These are phyloP conservation scores for Boletus coccyginus DNA, from an alignment of 768 basidiomycete genomes.

Conservation along the genomic window DNA sequence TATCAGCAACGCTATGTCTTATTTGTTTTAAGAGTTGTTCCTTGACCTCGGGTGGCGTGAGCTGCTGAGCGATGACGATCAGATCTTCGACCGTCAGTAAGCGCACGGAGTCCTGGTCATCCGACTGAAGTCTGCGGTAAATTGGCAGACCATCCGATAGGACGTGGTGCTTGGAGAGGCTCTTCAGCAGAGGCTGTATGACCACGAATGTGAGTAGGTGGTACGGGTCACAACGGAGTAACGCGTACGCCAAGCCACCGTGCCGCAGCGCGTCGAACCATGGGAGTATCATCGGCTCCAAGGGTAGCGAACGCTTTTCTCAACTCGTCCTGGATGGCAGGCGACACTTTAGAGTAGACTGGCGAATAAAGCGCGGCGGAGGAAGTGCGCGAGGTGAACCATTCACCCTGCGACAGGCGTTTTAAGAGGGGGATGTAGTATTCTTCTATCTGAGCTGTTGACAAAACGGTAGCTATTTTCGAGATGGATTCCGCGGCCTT, in stretches of 20 bases:
- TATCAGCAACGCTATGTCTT: constrained; percentile 84
- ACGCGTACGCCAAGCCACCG: constrained; percentile 90
- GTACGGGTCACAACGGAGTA: background rate
- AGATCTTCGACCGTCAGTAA: constrained; percentile 93
- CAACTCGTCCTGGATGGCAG: constrained; percentile 78
- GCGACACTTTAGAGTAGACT: constrained; percentile 78
- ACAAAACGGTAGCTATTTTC: constrained; percentile 78
- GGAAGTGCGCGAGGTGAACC: constrained; percentile 98
- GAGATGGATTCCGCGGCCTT: constrained; percentile 96
- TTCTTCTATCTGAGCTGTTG: constrained; percentile 78
- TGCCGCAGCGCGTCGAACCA: constrained; percentile 95
- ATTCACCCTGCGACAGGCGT: constrained; percentile 89
- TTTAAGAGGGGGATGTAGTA: constrained; percentile 89
- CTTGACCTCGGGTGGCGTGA: constrained; percentile 87
- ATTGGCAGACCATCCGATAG: constrained; percentile 86
- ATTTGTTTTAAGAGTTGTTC: constrained; percentile 87
- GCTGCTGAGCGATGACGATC: constrained; percentile 84
- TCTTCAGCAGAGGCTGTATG: constrained; percentile 70
- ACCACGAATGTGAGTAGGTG: constrained; percentile 11
- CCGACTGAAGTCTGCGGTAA: constrained; percentile 89
- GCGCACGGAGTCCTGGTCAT: constrained; percentile 98
- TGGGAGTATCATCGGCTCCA: constrained; percentile 93
- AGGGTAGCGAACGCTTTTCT: constrained; percentile 81
- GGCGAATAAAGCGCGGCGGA: constrained; percentile 91
- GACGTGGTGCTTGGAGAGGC: constrained; percentile 77